Base-by-base conservation (phyloP, 768 basidiomycete species). In the Leccinum incarnatum region DNA sequence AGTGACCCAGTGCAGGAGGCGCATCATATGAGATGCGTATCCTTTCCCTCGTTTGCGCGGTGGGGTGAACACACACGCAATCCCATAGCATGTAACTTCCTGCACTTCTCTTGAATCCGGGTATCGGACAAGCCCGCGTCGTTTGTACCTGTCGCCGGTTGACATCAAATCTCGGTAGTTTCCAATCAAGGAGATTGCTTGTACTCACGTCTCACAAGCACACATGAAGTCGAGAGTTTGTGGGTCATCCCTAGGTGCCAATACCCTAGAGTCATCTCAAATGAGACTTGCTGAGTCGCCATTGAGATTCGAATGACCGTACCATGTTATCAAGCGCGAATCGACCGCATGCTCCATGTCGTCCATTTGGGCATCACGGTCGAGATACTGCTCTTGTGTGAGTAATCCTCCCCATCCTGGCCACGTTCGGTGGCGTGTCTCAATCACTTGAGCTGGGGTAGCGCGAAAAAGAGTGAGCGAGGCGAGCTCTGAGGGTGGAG, bases 1-100 rank as follows among this genome's bases (percentile, higher is more conserved):
- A 37, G 81, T 69, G 12, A 83, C 77, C 78, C 79, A 82, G 64
- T 88, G 86, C 36, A 88, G 56, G 23, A 88, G 76, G 14, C 79
- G 75, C 85, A 87, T 85, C 85, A 87, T 85, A 59, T 84, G 82
- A 11, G 69, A 66, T 10, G 81, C 85, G 60, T 85, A 87, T 19
- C 87, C 85, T 54, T 79, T 79, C 11, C 78, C 72, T 54, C 84
- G 78, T 19, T 83, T 75, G 30, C 64, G 56, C 0, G 75, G 67
- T 15, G 82, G 81, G 5, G 84, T 86, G 67, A 78, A 88, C 9
- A 87, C 84, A 4, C 78, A 77, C 1, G 84, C 84, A 45, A 88
- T 70, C 1, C 72, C 82, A 59, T 86, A 86, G 42, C 80, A 78
- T 8, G 72, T 58, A 0, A 77, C 78, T 49, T 74, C 65, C 50